phyloP scores from a whole-genome alignment of 2,329 filamentous ascomycete species.

The Penicillium paneum region DNA sequence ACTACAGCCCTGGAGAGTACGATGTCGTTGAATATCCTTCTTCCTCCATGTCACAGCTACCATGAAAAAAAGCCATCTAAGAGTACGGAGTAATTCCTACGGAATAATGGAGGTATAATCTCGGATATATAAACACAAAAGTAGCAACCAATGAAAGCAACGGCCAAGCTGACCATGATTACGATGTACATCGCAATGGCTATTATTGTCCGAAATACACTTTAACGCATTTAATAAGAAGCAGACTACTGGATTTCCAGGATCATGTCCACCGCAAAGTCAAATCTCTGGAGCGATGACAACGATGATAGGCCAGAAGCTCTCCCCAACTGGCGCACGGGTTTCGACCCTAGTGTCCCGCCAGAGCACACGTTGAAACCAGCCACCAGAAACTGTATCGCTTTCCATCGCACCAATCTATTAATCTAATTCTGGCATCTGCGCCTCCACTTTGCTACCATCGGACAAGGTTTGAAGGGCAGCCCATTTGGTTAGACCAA shows the following conservation, averaged over 20 bases:
- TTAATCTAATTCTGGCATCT: not conserved
- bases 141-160: not conserved
- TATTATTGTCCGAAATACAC: not conserved
- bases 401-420: slow-evolving; percentile 1
- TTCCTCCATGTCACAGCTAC: not conserved
- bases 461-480: not conserved
- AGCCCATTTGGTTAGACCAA: slow-evolving; percentile 17
- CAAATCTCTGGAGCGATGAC: slow-evolving; percentile 3
- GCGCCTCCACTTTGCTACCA: not conserved
- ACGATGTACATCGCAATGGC: not conserved
- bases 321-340: slow-evolving; percentile 1
- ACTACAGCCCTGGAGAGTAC: no score
- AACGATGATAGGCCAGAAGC: slow-evolving; percentile 6
- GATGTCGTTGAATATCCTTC: not conserved
- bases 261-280: not conserved
- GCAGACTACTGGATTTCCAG: not conserved
- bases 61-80: not conserved
- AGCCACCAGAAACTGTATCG: slow-evolving; percentile 3
- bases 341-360: not conserved
- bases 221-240: not conserved
- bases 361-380: slow-evolving; percentile 2
- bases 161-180: not conserved
- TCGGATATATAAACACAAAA: not conserved
- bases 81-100: no score
- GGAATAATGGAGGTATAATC: not conserved